phyloP scores from a whole-genome alignment of 495 filamentous ascomycete genomes.

The Viridothelium virens region DNA sequence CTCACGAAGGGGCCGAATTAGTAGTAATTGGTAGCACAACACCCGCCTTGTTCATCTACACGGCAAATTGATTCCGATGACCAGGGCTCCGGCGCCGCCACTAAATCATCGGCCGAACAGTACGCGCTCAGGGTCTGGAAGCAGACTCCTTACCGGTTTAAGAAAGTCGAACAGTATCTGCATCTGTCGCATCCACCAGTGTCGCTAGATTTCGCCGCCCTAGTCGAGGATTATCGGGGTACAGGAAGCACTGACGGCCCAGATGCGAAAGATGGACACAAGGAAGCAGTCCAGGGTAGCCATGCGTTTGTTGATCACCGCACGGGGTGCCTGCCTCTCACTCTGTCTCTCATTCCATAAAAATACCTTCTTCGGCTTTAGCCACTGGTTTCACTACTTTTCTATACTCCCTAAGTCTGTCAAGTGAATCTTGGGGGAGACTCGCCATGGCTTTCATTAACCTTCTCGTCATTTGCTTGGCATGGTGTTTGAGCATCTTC shows the following conservation, averaged over 20 bases:
- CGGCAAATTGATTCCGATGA: neutral
- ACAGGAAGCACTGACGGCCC: constrained; percentile 6
- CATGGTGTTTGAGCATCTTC: neutral
- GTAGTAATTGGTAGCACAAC: neutral
- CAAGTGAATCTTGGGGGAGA: neutral
- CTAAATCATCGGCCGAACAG: neutral
- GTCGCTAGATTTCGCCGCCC: too few species aligned
- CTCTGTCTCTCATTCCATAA: neutral
- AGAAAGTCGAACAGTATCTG: neutral
- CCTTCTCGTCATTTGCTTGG: neutral
- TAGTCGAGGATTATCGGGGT: neutral
- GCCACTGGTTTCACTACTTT: neutral
- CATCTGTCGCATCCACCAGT: neutral
- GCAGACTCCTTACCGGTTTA: neutral
- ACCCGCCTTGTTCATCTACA: neutral
- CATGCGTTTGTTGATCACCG: neutral
- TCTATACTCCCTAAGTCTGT: neutral
- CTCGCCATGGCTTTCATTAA: neutral
- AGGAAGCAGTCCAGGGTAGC: neutral
- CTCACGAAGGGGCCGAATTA: neutral
- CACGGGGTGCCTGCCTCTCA: neutral
- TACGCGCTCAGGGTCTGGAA: neutral
- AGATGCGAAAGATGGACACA: neutral
- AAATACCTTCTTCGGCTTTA: neutral
- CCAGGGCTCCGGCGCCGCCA: neutral